Percentiles rank a stretch among this genome's conserved stretches.
Evolutionary conservation across 805 yeast genomes (phyloP).

Genomic region (Candida pini): DNA sequence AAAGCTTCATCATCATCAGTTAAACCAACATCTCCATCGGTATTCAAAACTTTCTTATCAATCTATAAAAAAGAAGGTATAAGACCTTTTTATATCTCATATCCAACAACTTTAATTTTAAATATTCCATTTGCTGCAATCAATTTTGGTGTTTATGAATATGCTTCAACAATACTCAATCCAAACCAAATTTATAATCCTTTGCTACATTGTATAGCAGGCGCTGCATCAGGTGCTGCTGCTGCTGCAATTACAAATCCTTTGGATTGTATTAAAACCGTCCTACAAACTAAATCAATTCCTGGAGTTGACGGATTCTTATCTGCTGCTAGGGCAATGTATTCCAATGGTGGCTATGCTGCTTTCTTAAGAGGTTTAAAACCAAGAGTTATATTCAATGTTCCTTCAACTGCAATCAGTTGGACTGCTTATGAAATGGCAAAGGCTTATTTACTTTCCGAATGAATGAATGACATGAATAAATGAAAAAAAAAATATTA

Average conservation of each 20-base stretch:
- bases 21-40: conserved; percentile 8
- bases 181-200: conserved; percentile 82
- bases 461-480: too few species aligned
- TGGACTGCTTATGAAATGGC: conserved; percentile 99
- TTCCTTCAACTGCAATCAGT: conserved; percentile 93
- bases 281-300: conserved; percentile 75
- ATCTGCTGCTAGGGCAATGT: conserved; percentile 67
- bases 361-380: conserved; percentile 83
- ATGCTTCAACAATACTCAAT: conserved; percentile 69
- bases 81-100: conserved; percentile 81
- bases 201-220: conserved; percentile 83
- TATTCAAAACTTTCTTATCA: conserved; percentile 27
- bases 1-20: conserved; percentile 1
- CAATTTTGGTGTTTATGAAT: conserved; percentile 89
- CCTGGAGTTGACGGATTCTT: conserved; percentile 57
- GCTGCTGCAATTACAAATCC: conserved; percentile 97
- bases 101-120: conserved; percentile 89
- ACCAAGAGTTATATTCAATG: conserved; percentile 88
- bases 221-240: conserved; percentile 90
- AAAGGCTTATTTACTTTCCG: conserved; percentile 49
- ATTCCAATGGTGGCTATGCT: conserved; percentile 47
- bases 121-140: conserved; percentile 93
- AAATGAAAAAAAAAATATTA: too few species aligned
- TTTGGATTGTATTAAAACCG: conserved; percentile 87
- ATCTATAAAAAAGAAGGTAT: conserved; percentile 63